Conservation (phyloP, 345 rosid genomes). For the Salix koriyanagi region DNA sequence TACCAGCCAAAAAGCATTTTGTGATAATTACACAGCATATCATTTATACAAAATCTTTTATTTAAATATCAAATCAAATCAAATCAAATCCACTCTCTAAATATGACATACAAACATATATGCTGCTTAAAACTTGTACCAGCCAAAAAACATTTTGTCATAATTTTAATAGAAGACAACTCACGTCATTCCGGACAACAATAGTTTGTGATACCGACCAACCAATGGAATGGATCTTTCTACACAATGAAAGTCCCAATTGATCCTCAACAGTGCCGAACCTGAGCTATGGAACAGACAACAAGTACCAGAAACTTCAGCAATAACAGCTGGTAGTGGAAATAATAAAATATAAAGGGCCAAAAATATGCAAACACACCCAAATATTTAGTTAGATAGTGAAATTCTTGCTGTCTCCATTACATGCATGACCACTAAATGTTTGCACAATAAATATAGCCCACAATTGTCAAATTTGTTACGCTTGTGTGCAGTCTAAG, state of each 20-base stretch:
- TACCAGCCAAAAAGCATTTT: neutral
- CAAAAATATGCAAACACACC: neutral
- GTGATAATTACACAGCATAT: neutral
- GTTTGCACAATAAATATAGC: neutral
- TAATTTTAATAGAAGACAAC: constrained; percentile 30
- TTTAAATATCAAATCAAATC: neutral
- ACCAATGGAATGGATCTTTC: constrained; percentile 71
- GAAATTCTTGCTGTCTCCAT: neutral
- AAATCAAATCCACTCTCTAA: neutral
- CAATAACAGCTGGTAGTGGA: constrained; percentile 5
- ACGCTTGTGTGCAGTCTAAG: neutral
- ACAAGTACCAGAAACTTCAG: constrained; percentile 31
- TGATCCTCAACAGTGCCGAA: constrained; percentile 93
- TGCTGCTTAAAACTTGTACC: neutral
- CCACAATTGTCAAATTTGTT: neutral
- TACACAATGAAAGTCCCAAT: constrained; percentile 63
- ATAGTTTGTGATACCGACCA: constrained; percentile 65
- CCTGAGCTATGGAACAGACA: constrained; percentile 97
- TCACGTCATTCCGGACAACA: constrained; percentile 78
- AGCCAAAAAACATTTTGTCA: neutral
- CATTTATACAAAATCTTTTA: neutral
- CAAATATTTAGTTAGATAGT: neutral
- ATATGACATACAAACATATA: neutral
- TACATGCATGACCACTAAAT: neutral
- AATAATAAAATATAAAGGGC: neutral